Conservation (phyloP, 2,329 filamentous ascomycete species). For the Thielaviopsis punctulata region DNA sequence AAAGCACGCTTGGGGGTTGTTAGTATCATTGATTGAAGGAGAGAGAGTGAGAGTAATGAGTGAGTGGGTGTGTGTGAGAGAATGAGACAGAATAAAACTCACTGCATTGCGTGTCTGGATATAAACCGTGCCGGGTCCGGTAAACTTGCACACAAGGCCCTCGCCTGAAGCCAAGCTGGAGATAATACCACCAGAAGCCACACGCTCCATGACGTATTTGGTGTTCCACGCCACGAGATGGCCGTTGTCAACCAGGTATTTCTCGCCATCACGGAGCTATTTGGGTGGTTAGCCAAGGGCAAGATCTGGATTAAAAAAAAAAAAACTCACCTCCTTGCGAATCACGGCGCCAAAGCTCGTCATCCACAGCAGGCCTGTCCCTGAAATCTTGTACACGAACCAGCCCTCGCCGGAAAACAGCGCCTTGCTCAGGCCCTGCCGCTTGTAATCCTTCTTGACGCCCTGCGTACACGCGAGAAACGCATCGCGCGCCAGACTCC, state of each 20-base stretch:
- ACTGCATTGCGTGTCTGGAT: constrained; percentile 80
- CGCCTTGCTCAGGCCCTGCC: constrained; percentile 71
- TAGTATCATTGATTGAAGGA: not conserved
- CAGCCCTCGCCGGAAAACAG: constrained; percentile 89
- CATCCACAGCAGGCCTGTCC: constrained; percentile 70
- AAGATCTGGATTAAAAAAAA: not conserved
- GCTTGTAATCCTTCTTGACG: constrained; percentile 75
- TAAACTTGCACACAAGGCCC: constrained; percentile 88
- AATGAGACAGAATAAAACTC: constrained; percentile 18
- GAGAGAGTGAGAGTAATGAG: too few relatives aligned
- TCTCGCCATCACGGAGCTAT: constrained; percentile 50
- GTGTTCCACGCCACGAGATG: constrained; percentile 95
- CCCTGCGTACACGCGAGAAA: constrained; percentile 76
- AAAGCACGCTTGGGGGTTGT: constrained; percentile 29
- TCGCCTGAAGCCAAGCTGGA: constrained; percentile 68
- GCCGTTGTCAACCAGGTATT: constrained; percentile 84
- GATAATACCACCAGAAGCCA: constrained; percentile 82
- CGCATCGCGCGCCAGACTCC: constrained; percentile 74
- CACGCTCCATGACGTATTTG: constrained; percentile 79
- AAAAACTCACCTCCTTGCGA: constrained; percentile 61
- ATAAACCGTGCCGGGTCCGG: constrained; percentile 77
- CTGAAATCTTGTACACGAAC: constrained; percentile 75
- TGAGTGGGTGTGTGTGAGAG: not conserved
- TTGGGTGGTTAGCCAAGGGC: not conserved
- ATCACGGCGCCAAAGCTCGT: constrained; percentile 92